Evolutionary conservation across 192 early-diverging fungal species (phyloP).

Genomic region (Oehlia diaphana): DNA sequence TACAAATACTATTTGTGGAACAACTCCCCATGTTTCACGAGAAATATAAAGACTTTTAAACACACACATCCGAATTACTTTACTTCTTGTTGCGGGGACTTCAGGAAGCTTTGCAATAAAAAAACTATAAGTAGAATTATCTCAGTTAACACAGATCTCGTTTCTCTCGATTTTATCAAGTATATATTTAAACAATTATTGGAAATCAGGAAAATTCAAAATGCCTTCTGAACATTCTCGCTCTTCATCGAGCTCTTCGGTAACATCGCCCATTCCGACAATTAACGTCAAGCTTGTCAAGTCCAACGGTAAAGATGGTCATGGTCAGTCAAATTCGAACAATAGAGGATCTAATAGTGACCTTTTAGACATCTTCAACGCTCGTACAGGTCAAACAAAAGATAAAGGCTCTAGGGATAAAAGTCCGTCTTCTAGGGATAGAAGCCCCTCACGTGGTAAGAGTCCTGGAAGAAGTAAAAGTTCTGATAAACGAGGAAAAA

Average conservation of each 20-base stretch:
- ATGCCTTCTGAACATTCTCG: constrained; percentile 26
- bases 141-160: background rate
- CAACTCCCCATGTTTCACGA: background rate
- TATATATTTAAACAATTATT: background rate
- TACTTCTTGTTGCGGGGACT: background rate
- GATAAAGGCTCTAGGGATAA: constrained; percentile 13
- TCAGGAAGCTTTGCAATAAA: background rate
- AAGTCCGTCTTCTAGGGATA: constrained; percentile 3
- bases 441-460: constrained; percentile 6
- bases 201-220: background rate
- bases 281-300: constrained; percentile 13
- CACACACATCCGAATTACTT: background rate
- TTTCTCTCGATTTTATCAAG: background rate
- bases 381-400: constrained; percentile 11
- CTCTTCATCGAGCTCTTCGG: constrained; percentile 16
- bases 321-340: background rate
- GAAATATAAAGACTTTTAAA: background rate
- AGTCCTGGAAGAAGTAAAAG: constrained; percentile 2
- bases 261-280: constrained; percentile 20
- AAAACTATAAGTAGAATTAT: background rate
- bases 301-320: background rate
- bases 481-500: constrained; percentile 25
- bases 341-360: background rate
- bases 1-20: background rate
- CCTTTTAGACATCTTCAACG: constrained; percentile 4